Conservation (phyloP, 768 basidiomycete genomes). For the Auriscalpium microsporum region DNA sequence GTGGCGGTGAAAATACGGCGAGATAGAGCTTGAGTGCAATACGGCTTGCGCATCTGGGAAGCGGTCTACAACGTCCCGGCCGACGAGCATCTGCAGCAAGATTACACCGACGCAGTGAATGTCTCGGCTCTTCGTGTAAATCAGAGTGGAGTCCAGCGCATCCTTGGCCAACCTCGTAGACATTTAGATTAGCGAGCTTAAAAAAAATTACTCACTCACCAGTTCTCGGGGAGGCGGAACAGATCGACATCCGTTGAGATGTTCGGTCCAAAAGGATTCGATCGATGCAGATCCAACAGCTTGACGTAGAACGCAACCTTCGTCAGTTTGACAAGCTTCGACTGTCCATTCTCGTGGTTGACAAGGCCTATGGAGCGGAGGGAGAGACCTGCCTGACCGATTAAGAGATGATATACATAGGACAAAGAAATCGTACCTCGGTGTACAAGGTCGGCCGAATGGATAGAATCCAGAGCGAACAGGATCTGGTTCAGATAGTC, state of each 20-base stretch:
- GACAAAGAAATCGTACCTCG: constrained; percentile 34
- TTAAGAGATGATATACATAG: neutral
- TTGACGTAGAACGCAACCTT: constrained; percentile 64
- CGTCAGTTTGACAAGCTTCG: constrained; percentile 66
- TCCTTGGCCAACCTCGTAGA: constrained; percentile 63
- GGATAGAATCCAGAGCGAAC: constrained; percentile 58
- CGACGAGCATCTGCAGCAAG: constrained; percentile 80
- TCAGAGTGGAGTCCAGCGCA: constrained; percentile 66
- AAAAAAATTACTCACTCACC: constrained; percentile 37
- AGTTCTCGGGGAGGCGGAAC: constrained; percentile 29
- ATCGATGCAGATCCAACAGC: constrained; percentile 73
- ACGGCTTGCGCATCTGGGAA: constrained; percentile 51
- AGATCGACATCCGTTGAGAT: constrained; percentile 20
- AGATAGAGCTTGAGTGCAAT: constrained; percentile 48
- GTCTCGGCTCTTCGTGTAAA: constrained; percentile 73
- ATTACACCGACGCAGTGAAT: constrained; percentile 77
- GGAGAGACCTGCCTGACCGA: constrained; percentile 39
- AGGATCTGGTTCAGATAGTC: constrained; percentile 72
- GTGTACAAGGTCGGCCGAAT: constrained; percentile 60
- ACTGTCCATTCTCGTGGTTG: constrained; percentile 39
- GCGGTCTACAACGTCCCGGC: constrained; percentile 50
- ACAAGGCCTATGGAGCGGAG: constrained; percentile 55
- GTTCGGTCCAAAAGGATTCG: constrained; percentile 61
- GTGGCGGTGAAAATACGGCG: constrained; percentile 41
- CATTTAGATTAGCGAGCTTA: neutral